Percentiles rank a stretch among this genome's conserved stretches.
These are phyloP conservation scores for Pseudogymnoascus sp. DNA, from an alignment of 2,329 filamentous ascomycete genomes.

Conservation along the genomic window DNA sequence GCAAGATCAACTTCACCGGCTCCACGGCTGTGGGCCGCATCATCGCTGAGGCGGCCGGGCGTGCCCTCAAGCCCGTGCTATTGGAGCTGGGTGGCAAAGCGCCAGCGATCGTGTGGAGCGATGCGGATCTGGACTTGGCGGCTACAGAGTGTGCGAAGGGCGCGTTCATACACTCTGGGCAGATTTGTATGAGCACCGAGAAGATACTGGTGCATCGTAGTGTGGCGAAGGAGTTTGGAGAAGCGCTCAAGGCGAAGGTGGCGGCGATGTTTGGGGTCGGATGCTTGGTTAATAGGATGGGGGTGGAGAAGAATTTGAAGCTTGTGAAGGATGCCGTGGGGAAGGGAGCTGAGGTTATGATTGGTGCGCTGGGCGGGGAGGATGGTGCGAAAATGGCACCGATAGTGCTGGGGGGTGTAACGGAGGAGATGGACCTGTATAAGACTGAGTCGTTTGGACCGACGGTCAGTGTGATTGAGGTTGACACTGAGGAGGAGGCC, in stretches of 20 bases:
- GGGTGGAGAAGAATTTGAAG: constrained; percentile 55
- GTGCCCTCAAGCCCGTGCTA: constrained; percentile 68
- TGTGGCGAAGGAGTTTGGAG: constrained; percentile 39
- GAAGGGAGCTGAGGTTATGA: constrained; percentile 52
- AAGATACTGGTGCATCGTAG: constrained; percentile 52
- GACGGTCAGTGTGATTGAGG: constrained; percentile 56
- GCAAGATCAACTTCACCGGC: constrained; percentile 83
- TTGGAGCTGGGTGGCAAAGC: constrained; percentile 81
- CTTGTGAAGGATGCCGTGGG: constrained; percentile 59
- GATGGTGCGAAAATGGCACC: constrained; percentile 44
- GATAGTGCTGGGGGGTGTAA: constrained; percentile 59
- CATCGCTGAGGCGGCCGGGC: constrained; percentile 60
- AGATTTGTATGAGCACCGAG: constrained; percentile 83
- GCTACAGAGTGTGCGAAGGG: constrained; percentile 61
- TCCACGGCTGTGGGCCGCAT: constrained; percentile 65
- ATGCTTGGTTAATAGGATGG: constrained; percentile 56
- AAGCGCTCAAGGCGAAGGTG: constrained; percentile 26
- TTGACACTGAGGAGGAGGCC: constrained; percentile 64
- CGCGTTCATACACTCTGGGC: constrained; percentile 64
- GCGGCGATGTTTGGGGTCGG: constrained; percentile 39
- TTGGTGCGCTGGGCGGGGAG: constrained; percentile 30
- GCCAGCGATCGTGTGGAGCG: constrained; percentile 67
- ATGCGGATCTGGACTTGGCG: constrained; percentile 67
- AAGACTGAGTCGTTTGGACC: constrained; percentile 71
- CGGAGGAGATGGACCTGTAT: constrained; percentile 65